Evolutionary conservation across 495 filamentous ascomycete genomes (phyloP).

Genomic region (Aspergillus saccharolyticus): DNA sequence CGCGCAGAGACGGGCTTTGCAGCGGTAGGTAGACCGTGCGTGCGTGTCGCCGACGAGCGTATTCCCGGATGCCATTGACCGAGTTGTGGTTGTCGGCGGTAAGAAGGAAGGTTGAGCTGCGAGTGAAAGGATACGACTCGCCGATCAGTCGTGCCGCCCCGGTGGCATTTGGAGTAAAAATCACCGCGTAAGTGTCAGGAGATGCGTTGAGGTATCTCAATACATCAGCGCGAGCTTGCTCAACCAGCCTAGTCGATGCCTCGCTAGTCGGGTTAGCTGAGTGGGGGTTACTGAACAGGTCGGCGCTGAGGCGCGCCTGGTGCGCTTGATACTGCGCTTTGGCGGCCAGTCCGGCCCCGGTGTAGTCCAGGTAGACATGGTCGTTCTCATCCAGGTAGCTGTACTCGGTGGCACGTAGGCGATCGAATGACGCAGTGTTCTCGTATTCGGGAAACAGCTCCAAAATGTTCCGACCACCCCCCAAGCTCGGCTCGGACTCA

Average conservation of each 20-base stretch:
- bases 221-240: constrained; percentile 1
- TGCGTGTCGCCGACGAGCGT: neutral
- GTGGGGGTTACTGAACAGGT: constrained; percentile 10
- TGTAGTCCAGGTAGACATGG: constrained; percentile 10
- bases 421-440: constrained; percentile 1
- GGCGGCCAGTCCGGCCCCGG: constrained; percentile 7
- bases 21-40: constrained; percentile 8
- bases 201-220: constrained; percentile 4
- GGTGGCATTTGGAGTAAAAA: constrained; percentile 12
- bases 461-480: neutral
- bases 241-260: constrained; percentile 3
- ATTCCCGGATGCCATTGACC: constrained; percentile 8
- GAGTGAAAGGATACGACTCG: constrained; percentile 6
- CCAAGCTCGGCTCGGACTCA: neutral
- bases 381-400: constrained; percentile 10
- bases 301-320: neutral
- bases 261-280: constrained; percentile 7
- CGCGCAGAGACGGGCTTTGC: constrained; percentile 4
- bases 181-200: constrained; percentile 1
- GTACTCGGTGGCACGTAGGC: constrained; percentile 9
- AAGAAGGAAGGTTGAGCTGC: constrained; percentile 4
- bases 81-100: constrained; percentile 13
- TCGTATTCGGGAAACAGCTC: constrained; percentile 5
- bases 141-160: constrained; percentile 8
- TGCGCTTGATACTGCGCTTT: constrained; percentile 4